Base-by-base conservation (phyloP, 345 rosid species). In the Murraya paniculata region DNA sequence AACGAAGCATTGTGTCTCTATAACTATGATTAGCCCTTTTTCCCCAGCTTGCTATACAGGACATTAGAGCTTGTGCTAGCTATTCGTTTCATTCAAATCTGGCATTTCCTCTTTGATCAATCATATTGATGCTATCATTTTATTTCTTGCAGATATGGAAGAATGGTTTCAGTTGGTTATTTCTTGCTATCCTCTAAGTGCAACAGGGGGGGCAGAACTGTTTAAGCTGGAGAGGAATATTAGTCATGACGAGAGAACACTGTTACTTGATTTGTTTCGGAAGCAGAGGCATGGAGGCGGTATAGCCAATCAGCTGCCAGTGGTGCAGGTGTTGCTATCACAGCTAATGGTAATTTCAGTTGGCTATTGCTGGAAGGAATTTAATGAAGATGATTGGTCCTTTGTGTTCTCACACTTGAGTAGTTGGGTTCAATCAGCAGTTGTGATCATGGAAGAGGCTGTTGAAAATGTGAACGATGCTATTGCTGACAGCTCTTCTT, bases 401-500 rank as follows among this genome's bases (percentile, higher is more conserved):
- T 93, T 93, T 77, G 86, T 91, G 73, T 89, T 92, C 76, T 87
- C 81, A 59, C 88, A 85, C 55, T 73, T 86, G 78, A 93, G 87
- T 84, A 73, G 88, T 83, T 92, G 89, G 92, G 90, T 92, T 82
- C 97, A 95, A 85, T 90, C 96, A 67, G 95, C 89, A 35, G 98
- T 95, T 77, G 94, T 95, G 76, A 81, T 89, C 73, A 88, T 94
- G 97, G 99, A 95, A 87, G 97, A 95, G 80, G 85, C 86, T 65
- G 83, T 94, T 64, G 99, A 95, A 87, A 90, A 81, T 81, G 90
- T 93, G 79, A 91, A 88, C 71, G 92, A 91, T 79, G 75, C 78
- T 73, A 77, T 90, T 56, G 79, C 84, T 72, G 80, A 82, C 36
- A 74, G 84, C 68, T 84, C 91, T 82, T 77, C 85, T 78, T 82